These are phyloP conservation scores for Diutina neorugosa DNA, from an alignment of 1,139 yeast genomes.

Conservation along the genomic window DNA sequence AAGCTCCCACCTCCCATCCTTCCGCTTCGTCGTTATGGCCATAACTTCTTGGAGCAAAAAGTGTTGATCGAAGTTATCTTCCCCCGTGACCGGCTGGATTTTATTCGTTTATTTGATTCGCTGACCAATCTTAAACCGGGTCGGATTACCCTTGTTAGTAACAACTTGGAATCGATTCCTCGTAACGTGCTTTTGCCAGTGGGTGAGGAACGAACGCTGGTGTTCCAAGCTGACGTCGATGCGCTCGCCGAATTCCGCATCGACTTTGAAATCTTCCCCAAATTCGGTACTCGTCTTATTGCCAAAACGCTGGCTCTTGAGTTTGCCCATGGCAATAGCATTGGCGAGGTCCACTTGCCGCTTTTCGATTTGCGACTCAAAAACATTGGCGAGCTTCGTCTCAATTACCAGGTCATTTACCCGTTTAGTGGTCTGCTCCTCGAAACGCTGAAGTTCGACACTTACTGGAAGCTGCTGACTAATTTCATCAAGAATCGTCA, in stretches of 20 bases:
- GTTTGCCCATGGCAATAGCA: constrained; percentile 34
- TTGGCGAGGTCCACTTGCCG: constrained; percentile 50
- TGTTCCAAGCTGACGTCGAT: constrained; percentile 77
- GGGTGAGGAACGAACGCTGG: constrained; percentile 37
- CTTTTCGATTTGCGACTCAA: constrained; percentile 72
- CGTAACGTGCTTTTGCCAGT: constrained; percentile 74
- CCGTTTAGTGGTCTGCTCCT: constrained; percentile 83
- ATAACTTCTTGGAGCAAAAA: constrained; percentile 83
- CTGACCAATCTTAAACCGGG: constrained; percentile 35
- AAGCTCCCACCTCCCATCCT: constrained; percentile 92
- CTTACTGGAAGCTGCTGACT: constrained; percentile 89
- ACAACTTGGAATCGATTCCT: constrained; percentile 66
- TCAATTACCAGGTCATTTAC: constrained; percentile 71
- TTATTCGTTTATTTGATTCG: constrained; percentile 41
- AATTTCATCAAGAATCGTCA: constrained; percentile 24
- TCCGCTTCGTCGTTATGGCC: constrained; percentile 89
- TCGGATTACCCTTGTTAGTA: constrained; percentile 64
- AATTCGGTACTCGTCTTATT: constrained; percentile 83
- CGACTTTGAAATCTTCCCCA: constrained; percentile 87
- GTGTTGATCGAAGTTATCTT: constrained; percentile 69
- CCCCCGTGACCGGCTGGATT: constrained; percentile 36
- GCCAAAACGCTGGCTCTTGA: constrained; percentile 77
- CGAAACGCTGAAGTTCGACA: constrained; percentile 87
- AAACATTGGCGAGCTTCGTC: constrained; percentile 69
- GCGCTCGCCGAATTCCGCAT: constrained; percentile 54